Base-by-base conservation (phyloP, 768 basidiomycete species). In the Panaeolus papilionaceus region DNA sequence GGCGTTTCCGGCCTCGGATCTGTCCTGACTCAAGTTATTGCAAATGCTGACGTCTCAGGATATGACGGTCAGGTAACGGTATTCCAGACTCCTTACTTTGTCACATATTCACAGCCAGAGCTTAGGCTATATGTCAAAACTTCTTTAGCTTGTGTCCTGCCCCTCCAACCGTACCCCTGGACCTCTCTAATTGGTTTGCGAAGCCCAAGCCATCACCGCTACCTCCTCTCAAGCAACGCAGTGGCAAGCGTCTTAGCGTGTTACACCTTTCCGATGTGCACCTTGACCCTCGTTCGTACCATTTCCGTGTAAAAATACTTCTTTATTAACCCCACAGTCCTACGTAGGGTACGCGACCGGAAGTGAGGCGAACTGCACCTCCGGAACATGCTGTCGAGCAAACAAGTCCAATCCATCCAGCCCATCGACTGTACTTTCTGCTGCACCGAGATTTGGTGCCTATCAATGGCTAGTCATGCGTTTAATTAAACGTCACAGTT, bases 241-340 rank as follows among this genome's bases (percentile, higher is more conserved):
- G 87, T 51, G 91, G 91, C 12, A 77, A 91, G 71, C 82, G 87
- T 42, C 78, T 92, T 49, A 92, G 91, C 74, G 88, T 93, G 0
- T 76, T 94, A 66, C 92, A 93, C 74, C 66, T 94, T n/a, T 92
- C 91, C 0, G 92, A 93, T 72, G 81, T 92, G 66, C 92, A 93
- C 75, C 77, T 94, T 63, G 92, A 93, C 75, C 89, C 92, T 44
- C 84, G 91, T 90, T 71, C 62, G 84, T 71, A 28, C 33, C 33
- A 18, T 23, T 58, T 28, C 14, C 28, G 26, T 58, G 54, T 28
- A 58, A 6, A 4, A 5, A 33, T 16, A 33, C 12, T 28, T 28
- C 14, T 14, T 58, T 58, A 37, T 58, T 37, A 58, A 58, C 4
- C 54, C 54, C 33, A 58, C 12, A 33, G 33, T 33, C 33, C 33